phyloP scores from a whole-genome alignment of 805 yeast genomes.

The Wickerhamiella spandovensis region DNA sequence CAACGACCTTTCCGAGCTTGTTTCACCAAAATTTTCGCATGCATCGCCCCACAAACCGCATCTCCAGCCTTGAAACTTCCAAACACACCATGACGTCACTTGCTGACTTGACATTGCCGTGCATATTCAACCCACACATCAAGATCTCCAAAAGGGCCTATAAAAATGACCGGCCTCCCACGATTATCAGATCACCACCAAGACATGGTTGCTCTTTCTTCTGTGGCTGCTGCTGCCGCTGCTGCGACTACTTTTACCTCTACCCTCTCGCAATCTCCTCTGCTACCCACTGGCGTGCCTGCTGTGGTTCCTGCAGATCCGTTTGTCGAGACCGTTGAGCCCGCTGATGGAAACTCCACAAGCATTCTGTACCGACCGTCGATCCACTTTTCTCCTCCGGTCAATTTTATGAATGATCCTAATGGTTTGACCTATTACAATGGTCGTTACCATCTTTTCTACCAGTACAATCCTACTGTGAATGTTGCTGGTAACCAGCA shows the following conservation, averaged over 20 bases:
- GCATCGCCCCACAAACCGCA: background rate
- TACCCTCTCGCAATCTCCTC: background rate
- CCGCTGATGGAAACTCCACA: background rate
- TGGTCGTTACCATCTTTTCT: conserved; percentile 27
- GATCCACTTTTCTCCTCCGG: conserved; percentile 26
- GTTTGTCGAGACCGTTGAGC: background rate
- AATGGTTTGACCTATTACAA: conserved; percentile 29
- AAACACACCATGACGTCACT: background rate
- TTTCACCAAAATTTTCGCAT: background rate
- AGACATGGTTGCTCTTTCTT: background rate
- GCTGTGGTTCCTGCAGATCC: background rate
- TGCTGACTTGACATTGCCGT: background rate
- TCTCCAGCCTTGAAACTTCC: background rate
- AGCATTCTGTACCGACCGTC: conserved; percentile 9
- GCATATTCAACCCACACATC: background rate
- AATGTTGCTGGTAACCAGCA: conserved; percentile 26
- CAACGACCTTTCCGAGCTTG: background rate
- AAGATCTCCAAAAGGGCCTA: background rate
- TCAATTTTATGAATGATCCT: conserved; percentile 34
- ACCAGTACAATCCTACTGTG: conserved; percentile 28
- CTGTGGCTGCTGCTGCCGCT: background rate
- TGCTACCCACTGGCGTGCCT: background rate
- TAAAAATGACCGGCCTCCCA: background rate
- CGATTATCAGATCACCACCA: background rate
- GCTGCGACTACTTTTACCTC: background rate